A percentile compares a stretch with the other conserved stretches of the same genome.
Evolutionary conservation across 306 rosid genomes (phyloP).

Genomic region (Vigna mungo): DNA sequence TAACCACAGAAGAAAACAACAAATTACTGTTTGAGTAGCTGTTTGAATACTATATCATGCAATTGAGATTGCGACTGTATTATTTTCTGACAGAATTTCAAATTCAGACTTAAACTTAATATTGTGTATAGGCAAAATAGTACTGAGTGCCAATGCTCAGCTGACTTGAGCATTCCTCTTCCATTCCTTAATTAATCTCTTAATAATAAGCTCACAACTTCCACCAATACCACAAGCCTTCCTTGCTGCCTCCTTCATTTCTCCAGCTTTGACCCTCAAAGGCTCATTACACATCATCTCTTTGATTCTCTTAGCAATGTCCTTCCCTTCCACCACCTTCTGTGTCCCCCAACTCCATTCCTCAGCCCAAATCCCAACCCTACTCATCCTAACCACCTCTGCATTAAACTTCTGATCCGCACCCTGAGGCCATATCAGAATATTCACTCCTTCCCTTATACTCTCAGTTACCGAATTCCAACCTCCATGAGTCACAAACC

Average conservation of each 20-base stretch:
- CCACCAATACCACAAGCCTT: slow-evolving; percentile 50
- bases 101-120: no score
- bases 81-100: no score
- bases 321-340: slow-evolving; percentile 47
- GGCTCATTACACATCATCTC: slow-evolving; percentile 56
- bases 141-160: background rate
- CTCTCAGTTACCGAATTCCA: slow-evolving; percentile 62
- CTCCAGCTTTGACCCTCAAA: slow-evolving; percentile 20
- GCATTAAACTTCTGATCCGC: slow-evolving; percentile 60
- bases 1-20: no score
- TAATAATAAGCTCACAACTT: slow-evolving; percentile 9
- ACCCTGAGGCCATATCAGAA: slow-evolving; percentile 53
- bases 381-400: slow-evolving; percentile 41
- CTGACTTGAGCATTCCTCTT: background rate
- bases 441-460: slow-evolving; percentile 48
- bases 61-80: no score
- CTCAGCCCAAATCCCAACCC: slow-evolving; percentile 54
- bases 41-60: no score
- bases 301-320: slow-evolving; percentile 50
- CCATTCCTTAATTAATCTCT: slow-evolving; percentile 41
- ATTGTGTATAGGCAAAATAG: background rate
- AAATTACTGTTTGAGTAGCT: no score
- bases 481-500: slow-evolving; percentile 63
- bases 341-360: slow-evolving; percentile 53
- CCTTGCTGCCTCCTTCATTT: slow-evolving; percentile 44